Evolutionary conservation across 2,329 filamentous ascomycete genomes (phyloP).

Genomic region (Dothideomycetidae sp.): DNA sequence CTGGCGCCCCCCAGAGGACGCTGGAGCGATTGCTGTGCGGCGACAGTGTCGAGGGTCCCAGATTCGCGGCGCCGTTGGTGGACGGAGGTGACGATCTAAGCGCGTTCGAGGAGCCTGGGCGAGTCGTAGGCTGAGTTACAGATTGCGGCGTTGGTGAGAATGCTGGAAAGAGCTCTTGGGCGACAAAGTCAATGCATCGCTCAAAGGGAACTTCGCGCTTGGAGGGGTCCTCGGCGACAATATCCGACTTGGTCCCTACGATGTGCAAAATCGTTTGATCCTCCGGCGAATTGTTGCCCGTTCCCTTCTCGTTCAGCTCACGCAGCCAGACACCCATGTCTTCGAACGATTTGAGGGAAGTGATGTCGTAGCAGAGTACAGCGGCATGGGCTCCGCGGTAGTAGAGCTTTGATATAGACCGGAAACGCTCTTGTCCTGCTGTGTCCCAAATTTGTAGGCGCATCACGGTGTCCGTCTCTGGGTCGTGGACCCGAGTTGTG

Average conservation of each 20-base stretch:
- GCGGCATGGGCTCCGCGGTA: slow-evolving; percentile 92
- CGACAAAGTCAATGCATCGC: slow-evolving; percentile 87
- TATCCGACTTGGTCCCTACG: slow-evolving; percentile 87
- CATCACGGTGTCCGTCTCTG: slow-evolving; percentile 71
- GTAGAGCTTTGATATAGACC: slow-evolving; percentile 87
- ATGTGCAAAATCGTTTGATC: slow-evolving; percentile 72
- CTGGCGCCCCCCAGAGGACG: slow-evolving; percentile 70
- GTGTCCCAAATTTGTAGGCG: slow-evolving; percentile 96
- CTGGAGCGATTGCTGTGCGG: slow-evolving; percentile 43
- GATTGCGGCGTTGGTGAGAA: slow-evolving; percentile 45
- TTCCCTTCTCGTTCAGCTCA: slow-evolving; percentile 65
- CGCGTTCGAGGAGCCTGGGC: slow-evolving; percentile 9
- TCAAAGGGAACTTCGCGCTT: slow-evolving; percentile 82
- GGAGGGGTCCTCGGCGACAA: slow-evolving; percentile 70
- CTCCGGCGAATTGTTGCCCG: slow-evolving; percentile 28
- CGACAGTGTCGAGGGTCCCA: slow-evolving; percentile 32
- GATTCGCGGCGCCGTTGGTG: slow-evolving; percentile 22
- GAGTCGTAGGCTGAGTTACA: slow-evolving; percentile 34
- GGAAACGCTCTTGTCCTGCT: slow-evolving; percentile 87
- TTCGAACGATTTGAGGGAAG: slow-evolving; percentile 66
- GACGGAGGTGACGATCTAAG: slow-evolving; percentile 8
- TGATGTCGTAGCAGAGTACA: slow-evolving; percentile 90
- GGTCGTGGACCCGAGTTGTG: slow-evolving; percentile 55
- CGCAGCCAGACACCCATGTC: slow-evolving; percentile 88
- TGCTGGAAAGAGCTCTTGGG: slow-evolving; percentile 69